phyloP scores from a whole-genome alignment of 2,329 filamentous ascomycete species.

The Bipolaris sorokiniana region DNA sequence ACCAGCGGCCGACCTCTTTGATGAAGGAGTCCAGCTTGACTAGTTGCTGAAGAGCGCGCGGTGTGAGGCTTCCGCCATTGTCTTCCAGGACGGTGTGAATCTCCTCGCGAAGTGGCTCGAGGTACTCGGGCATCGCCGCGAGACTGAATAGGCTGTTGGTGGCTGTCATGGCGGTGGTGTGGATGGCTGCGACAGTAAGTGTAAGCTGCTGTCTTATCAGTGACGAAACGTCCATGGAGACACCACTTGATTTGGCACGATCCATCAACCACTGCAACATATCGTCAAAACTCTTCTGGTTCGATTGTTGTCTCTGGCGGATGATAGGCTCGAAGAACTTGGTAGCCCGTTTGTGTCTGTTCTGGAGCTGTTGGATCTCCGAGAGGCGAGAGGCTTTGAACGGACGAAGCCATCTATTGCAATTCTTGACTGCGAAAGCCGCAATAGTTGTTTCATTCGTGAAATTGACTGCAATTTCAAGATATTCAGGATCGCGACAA shows the following conservation, averaged over 20 bases:
- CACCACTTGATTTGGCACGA: not conserved
- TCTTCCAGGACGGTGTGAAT: conserved; percentile 46
- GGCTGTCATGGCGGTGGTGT: conserved; percentile 27
- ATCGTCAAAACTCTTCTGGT: conserved; percentile 20
- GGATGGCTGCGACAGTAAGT: conserved; percentile 25
- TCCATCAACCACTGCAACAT: conserved; percentile 38
- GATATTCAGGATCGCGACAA: conserved; percentile 17
- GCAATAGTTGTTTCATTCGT: conserved; percentile 5
- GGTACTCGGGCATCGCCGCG: conserved; percentile 43
- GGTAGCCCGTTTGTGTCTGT: not conserved
- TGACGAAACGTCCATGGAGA: not conserved
- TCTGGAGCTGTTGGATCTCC: not conserved
- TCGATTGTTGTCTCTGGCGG: not conserved
- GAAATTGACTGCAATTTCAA: conserved; percentile 20
- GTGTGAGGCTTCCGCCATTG: conserved; percentile 27
- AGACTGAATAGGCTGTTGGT: conserved; percentile 35
- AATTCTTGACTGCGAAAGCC: not conserved
- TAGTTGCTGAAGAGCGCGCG: conserved; percentile 30
- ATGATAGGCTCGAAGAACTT: not conserved
- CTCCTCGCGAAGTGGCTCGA: conserved; percentile 52
- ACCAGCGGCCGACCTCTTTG: conserved; percentile 32
- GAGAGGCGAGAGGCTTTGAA: not conserved
- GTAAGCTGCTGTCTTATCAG: conserved; percentile 12
- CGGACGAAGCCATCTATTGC: not conserved
- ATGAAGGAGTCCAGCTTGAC: conserved; percentile 37